These are phyloP conservation scores for Vigna mungo DNA, from an alignment of 306 rosid genomes.

Conservation along the genomic window DNA sequence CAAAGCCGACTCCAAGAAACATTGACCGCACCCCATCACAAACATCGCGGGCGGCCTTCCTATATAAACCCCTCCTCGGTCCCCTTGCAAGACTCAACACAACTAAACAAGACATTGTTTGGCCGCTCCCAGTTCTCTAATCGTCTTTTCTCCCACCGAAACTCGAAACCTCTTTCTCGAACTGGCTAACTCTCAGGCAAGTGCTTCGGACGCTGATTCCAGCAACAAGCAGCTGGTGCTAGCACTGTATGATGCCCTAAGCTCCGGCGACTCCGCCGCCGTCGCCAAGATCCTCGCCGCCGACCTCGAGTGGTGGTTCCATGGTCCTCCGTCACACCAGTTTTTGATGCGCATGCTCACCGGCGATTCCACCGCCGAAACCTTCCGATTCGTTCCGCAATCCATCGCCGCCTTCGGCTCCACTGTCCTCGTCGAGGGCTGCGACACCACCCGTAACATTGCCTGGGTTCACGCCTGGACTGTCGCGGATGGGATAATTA, in stretches of 20 bases:
- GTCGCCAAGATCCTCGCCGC: constrained; percentile 71
- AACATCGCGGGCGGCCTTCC: not conserved
- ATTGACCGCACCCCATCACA: not conserved
- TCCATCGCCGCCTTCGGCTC: constrained; percentile 68
- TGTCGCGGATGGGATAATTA: constrained; percentile 83
- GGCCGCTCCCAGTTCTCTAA: not conserved
- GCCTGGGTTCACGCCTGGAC: constrained; percentile 96
- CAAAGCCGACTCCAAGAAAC: not conserved
- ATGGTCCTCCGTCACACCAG: constrained; percentile 92
- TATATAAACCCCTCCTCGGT: constrained; percentile 22
- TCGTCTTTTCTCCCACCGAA: not conserved
- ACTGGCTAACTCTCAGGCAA: constrained; percentile 90
- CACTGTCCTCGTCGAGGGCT: constrained; percentile 84
- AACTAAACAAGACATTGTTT: not conserved
- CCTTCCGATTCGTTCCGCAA: constrained; percentile 65
- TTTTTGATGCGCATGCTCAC: constrained; percentile 86
- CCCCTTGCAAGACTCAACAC: not conserved
- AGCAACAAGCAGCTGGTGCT: constrained; percentile 71
- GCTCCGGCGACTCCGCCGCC: constrained; percentile 67
- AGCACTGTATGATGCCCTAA: constrained; percentile 84
- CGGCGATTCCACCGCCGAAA: constrained; percentile 53
- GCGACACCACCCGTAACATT: constrained; percentile 59
- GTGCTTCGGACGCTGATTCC: constrained; percentile 60
- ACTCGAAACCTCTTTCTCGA: constrained; percentile 38
- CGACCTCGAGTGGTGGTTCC: constrained; percentile 99